These are phyloP conservation scores for Dactylellina leptospora DNA, from an alignment of 2,329 filamentous ascomycete genomes.

Conservation along the genomic window DNA sequence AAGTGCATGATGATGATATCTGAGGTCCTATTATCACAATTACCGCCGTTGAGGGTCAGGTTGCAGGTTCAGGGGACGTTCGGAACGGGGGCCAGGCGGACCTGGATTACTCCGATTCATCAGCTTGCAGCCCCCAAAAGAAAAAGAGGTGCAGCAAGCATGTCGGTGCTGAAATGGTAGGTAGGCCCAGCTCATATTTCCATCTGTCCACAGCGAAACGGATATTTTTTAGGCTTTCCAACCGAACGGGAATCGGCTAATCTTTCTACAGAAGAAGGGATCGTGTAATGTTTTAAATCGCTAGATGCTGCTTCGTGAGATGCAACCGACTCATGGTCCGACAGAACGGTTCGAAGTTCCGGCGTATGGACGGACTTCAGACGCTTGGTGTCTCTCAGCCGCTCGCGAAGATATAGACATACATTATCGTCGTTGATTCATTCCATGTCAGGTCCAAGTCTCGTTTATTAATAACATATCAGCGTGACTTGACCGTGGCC, in stretches of 20 bases:
- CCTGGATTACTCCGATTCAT: slow-evolving; percentile 45
- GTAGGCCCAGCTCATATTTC: background rate
- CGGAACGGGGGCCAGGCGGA: slow-evolving; percentile 42
- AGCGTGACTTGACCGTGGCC: no score
- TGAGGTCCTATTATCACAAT: slow-evolving; percentile 19
- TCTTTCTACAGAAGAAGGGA: slow-evolving; percentile 13
- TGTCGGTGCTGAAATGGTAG: no score
- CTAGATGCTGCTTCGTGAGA: background rate
- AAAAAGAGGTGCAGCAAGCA: no score
- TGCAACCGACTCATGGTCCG: no score
- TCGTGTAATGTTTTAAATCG: slow-evolving; percentile 6
- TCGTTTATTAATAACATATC: no score
- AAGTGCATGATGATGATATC: slow-evolving; percentile 5
- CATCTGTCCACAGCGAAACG: slow-evolving; percentile 5
- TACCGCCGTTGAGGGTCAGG: slow-evolving; percentile 37
- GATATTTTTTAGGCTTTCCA: slow-evolving; percentile 8
- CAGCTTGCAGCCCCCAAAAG: no score
- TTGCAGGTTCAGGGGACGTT: slow-evolving; percentile 34
- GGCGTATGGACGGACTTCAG: no score
- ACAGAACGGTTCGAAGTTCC: no score
- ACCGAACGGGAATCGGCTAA: slow-evolving; percentile 33
- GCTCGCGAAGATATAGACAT: no score
- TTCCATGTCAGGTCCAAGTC: no score
- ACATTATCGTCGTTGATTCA: no score
- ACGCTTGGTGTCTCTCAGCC: no score